Evolutionary conservation across 2,329 filamentous ascomycete species (phyloP).

Genomic region (Venturia effusa): DNA sequence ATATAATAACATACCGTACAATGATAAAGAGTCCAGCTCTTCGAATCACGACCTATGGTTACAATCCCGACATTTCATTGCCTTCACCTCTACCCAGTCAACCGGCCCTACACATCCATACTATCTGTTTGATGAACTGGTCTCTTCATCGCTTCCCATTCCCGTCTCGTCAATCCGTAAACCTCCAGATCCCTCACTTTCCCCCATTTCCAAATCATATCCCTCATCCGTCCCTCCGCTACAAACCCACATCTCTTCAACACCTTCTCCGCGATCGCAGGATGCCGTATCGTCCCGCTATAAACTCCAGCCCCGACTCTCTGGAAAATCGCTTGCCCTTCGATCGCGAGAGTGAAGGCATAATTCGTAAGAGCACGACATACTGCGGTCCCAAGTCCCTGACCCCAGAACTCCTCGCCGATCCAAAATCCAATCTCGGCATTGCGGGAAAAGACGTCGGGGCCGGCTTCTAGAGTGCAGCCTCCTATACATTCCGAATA

Average conservation of each 20-base stretch:
- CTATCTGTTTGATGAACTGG: background rate
- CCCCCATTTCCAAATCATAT: slow-evolving; percentile 1
- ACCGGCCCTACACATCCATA: background rate
- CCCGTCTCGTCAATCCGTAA: slow-evolving; percentile 1
- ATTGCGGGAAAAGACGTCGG: background rate
- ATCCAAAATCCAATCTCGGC: slow-evolving; percentile 12
- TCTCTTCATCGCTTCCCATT: slow-evolving; percentile 7
- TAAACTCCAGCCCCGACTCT: slow-evolving; percentile 7
- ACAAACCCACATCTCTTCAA: slow-evolving; percentile 4
- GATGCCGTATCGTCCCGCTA: background rate
- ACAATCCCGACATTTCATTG: background rate
- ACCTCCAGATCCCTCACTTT: slow-evolving; percentile 7
- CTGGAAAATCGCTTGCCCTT: background rate
- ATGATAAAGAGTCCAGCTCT: background rate
- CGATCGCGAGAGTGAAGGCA: background rate
- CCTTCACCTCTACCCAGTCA: background rate
- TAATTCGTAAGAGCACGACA: slow-evolving; percentile 3
- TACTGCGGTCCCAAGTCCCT: background rate
- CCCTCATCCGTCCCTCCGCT: slow-evolving; percentile 9
- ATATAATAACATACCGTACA: too few species aligned
- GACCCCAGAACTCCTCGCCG: slow-evolving; percentile 4
- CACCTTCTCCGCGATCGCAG: background rate
- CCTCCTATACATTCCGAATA: slow-evolving; percentile 5
- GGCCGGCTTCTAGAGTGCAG: background rate
- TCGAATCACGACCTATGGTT: background rate